Evolutionary conservation across 2,329 filamentous ascomycete species (phyloP).

Genomic region (Stemphylium beticola): DNA sequence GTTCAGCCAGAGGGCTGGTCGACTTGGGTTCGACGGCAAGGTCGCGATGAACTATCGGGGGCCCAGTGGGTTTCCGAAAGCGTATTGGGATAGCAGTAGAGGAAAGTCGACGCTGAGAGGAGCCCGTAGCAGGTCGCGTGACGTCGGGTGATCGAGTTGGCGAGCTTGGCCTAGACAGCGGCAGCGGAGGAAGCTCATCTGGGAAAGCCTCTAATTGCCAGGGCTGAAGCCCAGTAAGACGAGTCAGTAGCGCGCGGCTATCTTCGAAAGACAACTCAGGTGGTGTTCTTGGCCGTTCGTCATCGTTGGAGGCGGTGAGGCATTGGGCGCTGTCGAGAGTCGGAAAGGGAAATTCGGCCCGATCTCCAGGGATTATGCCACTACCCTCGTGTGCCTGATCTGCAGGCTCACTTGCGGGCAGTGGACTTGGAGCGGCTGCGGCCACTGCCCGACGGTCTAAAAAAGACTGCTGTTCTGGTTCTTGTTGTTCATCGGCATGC

Average conservation of each 20-base stretch:
- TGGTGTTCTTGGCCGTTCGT: conserved; percentile 39
- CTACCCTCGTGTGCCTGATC: conserved; percentile 29
- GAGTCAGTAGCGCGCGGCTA: conserved; percentile 40
- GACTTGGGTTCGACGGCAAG: conserved; percentile 47
- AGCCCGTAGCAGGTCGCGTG: conserved; percentile 20
- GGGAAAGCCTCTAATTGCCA: conserved; percentile 46
- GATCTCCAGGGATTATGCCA: conserved; percentile 43
- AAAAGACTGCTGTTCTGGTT: conserved; percentile 62
- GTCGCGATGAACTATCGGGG: conserved; percentile 52
- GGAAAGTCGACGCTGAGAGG: conserved; percentile 33
- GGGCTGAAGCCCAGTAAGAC: conserved; percentile 45
- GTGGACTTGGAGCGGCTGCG: conserved; percentile 48
- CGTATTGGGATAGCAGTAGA: conserved; percentile 62
- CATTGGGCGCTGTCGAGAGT: conserved; percentile 33
- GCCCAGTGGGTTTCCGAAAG: conserved; percentile 57
- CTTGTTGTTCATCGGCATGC: conserved; percentile 37
- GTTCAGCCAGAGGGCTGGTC: conserved; percentile 34
- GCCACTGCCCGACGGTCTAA: conserved; percentile 69
- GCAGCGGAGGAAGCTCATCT: conserved; percentile 44
- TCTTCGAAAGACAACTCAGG: conserved; percentile 41
- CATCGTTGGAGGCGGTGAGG: conserved; percentile 24
- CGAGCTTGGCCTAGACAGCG: conserved; percentile 41
- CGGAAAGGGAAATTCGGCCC: conserved; percentile 39
- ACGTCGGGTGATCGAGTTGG: conserved; percentile 35
- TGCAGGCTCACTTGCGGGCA: conserved; percentile 49